These are phyloP conservation scores for Nematocida ausubeli DNA, from an alignment of 371 early-diverging fungal species.

Conservation along the genomic window DNA sequence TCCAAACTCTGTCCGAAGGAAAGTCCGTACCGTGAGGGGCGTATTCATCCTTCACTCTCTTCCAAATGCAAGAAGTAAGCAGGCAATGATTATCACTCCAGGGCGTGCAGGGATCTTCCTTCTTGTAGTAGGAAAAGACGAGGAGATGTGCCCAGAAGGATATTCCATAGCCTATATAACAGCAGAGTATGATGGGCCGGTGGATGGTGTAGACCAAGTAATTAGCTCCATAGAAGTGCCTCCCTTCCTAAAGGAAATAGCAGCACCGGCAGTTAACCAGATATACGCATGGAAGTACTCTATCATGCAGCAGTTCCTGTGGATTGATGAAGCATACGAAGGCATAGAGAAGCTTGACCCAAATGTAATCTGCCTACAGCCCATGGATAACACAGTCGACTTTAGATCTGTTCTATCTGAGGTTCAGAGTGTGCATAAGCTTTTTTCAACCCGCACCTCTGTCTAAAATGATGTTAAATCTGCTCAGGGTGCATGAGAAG, in stretches of 20 bases:
- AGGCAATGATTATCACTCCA: slow-evolving; percentile 47
- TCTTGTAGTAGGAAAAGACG: slow-evolving; percentile 62
- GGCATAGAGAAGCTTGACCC: background rate
- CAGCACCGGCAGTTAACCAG: background rate
- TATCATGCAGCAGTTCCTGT: slow-evolving; percentile 31
- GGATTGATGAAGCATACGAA: slow-evolving; percentile 27
- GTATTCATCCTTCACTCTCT: slow-evolving; percentile 52
- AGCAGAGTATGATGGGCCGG: slow-evolving; percentile 58
- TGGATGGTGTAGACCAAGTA: background rate
- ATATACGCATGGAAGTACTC: slow-evolving; percentile 35
- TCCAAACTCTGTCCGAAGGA: slow-evolving; percentile 72
- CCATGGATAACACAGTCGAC: slow-evolving; percentile 55
- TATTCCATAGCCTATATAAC: slow-evolving; percentile 67
- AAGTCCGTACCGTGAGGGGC: slow-evolving; percentile 67
- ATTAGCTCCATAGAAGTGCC: background rate
- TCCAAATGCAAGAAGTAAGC: slow-evolving; percentile 10
- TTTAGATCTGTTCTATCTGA: slow-evolving; percentile 39
- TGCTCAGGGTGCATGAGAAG: too few relatives aligned
- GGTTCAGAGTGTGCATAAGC: background rate
- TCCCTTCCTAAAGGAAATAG: background rate
- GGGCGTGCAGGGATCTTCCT: slow-evolving; percentile 66
- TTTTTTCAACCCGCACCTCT: background rate
- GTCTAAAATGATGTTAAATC: background rate
- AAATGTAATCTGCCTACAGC: slow-evolving; percentile 17
- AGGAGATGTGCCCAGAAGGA: slow-evolving; percentile 62